A percentile compares a stretch with the other conserved stretches of the same genome.
Conservation (phyloP, 805 yeast genomes). For the Huiozyma naganishii region DNA sequence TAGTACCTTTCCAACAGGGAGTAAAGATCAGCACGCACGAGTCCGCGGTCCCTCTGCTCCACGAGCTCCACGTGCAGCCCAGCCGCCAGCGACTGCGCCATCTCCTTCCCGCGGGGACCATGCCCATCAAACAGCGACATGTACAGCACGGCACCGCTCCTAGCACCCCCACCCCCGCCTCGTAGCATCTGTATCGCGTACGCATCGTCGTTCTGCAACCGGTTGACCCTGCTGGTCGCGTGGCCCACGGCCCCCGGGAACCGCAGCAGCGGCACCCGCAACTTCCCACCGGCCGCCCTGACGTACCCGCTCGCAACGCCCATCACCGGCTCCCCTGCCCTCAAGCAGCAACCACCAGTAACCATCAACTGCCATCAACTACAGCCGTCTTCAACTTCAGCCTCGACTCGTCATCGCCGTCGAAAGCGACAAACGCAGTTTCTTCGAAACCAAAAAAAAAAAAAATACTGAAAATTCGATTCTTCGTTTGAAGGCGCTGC, state of each 20-base stretch:
- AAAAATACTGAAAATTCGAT: too few species aligned
- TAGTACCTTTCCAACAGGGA: conserved; percentile 45
- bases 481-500: too few species aligned
- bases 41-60: conserved; percentile 32
- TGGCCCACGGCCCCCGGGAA: conserved; percentile 53
- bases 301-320: not conserved
- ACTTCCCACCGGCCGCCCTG: conserved; percentile 1
- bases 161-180: conserved; percentile 9
- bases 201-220: conserved; percentile 74
- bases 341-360: too few species aligned
- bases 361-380: too few species aligned
- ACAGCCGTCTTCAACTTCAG: too few species aligned
- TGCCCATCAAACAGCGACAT: conserved; percentile 88
- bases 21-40: conserved; percentile 26
- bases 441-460: too few species aligned
- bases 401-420: too few species aligned
- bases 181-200: conserved; percentile 55
- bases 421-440: too few species aligned
- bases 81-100: conserved; percentile 48
- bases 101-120: conserved; percentile 58
- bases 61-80: conserved; percentile 40
- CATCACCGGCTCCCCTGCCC: too few species aligned
- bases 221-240: conserved; percentile 59
- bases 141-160: conserved; percentile 40
- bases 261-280: conserved; percentile 18